Evolutionary conservation across 73 alveolate species (phyloP), one percentile per base, ranked within the genome.

Genomic region (Blepharisma japonicum): DNA sequence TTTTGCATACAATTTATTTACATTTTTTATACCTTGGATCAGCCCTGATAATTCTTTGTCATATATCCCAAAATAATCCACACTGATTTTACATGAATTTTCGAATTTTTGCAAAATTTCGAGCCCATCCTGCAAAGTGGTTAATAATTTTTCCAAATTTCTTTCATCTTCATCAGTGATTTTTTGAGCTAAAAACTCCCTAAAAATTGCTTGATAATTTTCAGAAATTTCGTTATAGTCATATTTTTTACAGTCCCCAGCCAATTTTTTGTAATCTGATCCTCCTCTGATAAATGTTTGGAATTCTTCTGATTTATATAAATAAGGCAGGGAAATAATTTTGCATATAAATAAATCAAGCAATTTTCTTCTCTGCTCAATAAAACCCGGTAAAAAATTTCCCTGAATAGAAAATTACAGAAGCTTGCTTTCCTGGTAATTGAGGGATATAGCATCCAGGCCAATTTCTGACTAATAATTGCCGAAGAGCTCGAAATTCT

Each of bases 391-490:
- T 8, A 8, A 8, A 8, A 61, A 9, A 25, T 61, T 61, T 2
- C 74, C 74, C 74, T 18, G 11, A 8, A 61, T 53, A 11, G n/a
- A 14, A 32, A 71, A 72, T 72, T 72, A 72, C 81, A 48, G 47
- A 32, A 72, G 71, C 79, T 82, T 92, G 91, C 78, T 92, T 91
- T 6, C 89, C 91, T 5, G 97, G 98, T 50, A 96, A 79, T 23
- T 98, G 97, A 6, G 99, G 99, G 55, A 96, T 86, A 67, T 70
- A 81, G 77, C 92, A 93, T 5, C 98, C 95, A 2, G 98, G 97
- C 94, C 97, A 96, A 68, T 92, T 86, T 46, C 81, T 80, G n/a
- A 66, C 56, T 54, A 96, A 68, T 27, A 80, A 66, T 68, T 82
- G 79, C 83, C 99, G 91, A 61, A 96, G 82, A 71, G 83, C 81